Percentiles rank a stretch among this genome's conserved stretches.
These are phyloP conservation scores for Penicillium crystallinum DNA, from an alignment of 495 filamentous ascomycete species.

Conservation along the genomic window DNA sequence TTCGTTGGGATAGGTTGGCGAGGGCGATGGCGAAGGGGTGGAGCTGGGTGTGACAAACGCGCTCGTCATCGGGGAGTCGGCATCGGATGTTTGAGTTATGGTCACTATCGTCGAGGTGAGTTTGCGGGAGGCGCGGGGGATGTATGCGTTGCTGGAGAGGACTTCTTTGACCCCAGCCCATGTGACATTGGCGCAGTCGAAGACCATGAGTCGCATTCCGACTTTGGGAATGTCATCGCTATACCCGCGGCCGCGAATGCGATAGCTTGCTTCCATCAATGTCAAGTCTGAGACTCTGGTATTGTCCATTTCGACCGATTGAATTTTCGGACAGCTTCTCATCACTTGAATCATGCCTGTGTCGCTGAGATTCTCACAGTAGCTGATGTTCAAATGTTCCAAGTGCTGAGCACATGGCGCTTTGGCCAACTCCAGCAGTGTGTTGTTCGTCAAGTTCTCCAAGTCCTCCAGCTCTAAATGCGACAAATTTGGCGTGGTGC, in stretches of 20 bases:
- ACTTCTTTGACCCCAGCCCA: constrained; percentile 91
- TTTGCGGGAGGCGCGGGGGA: constrained; percentile 37
- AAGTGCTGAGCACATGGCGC: constrained; percentile 65
- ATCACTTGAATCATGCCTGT: constrained; percentile 78
- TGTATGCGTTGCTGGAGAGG: constrained; percentile 73
- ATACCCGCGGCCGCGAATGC: constrained; percentile 63
- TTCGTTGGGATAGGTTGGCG: constrained; percentile 55
- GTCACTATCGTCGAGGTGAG: constrained; percentile 22
- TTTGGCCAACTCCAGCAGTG: constrained; percentile 66
- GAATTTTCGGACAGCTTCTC: constrained; percentile 63
- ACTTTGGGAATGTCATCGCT: constrained; percentile 48
- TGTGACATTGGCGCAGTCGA: constrained; percentile 84
- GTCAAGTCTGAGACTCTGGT: constrained; percentile 83
- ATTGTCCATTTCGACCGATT: constrained; percentile 84
- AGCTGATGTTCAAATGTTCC: constrained; percentile 80
- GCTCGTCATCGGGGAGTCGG: constrained; percentile 24
- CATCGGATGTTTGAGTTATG: constrained; percentile 23
- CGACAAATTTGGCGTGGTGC: constrained; percentile 67
- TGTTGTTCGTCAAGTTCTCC: constrained; percentile 64
- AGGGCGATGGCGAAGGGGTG: constrained; percentile 29
- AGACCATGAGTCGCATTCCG: constrained; percentile 74
- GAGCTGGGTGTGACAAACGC: constrained; percentile 29
- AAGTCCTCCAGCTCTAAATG: constrained; percentile 91
- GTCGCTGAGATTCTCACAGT: constrained; percentile 83
- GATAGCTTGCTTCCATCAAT: constrained; percentile 78